Conservation (phyloP, 1,284 basidiomycete species). For the Omphalotus olearius region DNA sequence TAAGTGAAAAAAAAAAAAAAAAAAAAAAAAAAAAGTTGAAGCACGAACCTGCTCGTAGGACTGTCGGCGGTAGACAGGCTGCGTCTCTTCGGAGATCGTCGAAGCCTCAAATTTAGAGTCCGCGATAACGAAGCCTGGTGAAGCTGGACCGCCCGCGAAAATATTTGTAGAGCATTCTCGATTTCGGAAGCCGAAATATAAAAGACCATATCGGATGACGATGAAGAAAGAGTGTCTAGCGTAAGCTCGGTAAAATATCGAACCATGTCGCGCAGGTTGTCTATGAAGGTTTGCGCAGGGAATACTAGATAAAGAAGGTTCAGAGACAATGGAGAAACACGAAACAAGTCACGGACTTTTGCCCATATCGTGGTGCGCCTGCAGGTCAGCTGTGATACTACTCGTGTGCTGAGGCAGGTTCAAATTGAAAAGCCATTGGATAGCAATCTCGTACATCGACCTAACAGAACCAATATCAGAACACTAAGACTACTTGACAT, state of each 20-base stretch:
- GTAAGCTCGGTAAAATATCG: slow-evolving; percentile 31
- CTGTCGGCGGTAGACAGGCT: slow-evolving; percentile 26
- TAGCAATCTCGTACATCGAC: slow-evolving; percentile 34
- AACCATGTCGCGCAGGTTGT: slow-evolving; percentile 41
- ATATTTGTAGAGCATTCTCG: slow-evolving; percentile 21
- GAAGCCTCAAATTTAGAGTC: slow-evolving; percentile 30
- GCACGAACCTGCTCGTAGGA: slow-evolving; percentile 27
- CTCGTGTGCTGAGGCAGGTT: slow-evolving; percentile 18
- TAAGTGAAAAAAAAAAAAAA: background rate
- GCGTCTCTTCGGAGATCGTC: slow-evolving; percentile 39
- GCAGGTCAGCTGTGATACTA: slow-evolving; percentile 41
- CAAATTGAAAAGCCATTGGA: slow-evolving; percentile 35
- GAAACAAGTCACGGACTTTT: slow-evolving; percentile 20
- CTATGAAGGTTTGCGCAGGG: slow-evolving; percentile 46
- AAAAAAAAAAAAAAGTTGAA: background rate
- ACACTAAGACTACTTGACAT: too few species aligned
- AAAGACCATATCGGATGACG: slow-evolving; percentile 12
- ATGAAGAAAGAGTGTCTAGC: slow-evolving; percentile 16
- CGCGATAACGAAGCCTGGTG: slow-evolving; percentile 33
- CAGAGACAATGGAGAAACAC: too few species aligned
- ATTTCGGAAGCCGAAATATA: slow-evolving; percentile 30
- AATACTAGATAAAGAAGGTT: slow-evolving; percentile 31
- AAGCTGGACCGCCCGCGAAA: slow-evolving; percentile 20
- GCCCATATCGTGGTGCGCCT: slow-evolving; percentile 44
- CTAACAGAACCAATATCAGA: too few species aligned